Conservation (phyloP, 2,329 filamentous ascomycete species). For the Neofusicoccum kwambonambiense region DNA sequence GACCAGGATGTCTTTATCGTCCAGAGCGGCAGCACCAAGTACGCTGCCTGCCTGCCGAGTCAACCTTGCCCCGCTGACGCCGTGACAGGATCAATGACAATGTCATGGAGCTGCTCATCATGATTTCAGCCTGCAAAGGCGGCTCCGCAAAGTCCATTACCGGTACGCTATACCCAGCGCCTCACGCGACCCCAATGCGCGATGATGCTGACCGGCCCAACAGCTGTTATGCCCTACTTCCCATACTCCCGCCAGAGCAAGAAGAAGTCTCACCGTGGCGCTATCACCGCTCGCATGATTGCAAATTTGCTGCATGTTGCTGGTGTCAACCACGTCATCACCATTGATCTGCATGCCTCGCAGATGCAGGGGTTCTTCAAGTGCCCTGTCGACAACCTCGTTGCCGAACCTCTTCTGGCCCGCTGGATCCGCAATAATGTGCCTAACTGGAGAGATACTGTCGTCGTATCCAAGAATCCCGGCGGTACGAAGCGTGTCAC, state of each 20-base stretch:
- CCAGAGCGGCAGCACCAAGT: slow-evolving; percentile 87
- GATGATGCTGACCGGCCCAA: slow-evolving; percentile 19
- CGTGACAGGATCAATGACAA: slow-evolving; percentile 80
- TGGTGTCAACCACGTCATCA: slow-evolving; percentile 96
- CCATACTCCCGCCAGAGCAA: slow-evolving; percentile 99
- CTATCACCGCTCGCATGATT: slow-evolving; percentile 95
- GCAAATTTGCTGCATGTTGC: slow-evolving; percentile 92
- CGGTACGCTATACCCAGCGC: slow-evolving; percentile 56
- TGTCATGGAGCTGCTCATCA: slow-evolving; percentile 98
- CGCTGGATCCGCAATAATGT: slow-evolving; percentile 94
- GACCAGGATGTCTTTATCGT: slow-evolving; percentile 99
- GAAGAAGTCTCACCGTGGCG: slow-evolving; percentile 95
- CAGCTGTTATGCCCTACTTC: slow-evolving; percentile 89
- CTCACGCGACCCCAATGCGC: slow-evolving; percentile 13
- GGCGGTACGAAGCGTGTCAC: slow-evolving; percentile 97
- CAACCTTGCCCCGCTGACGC: slow-evolving; percentile 22
- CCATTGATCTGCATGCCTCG: slow-evolving; percentile 85
- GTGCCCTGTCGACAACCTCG: slow-evolving; percentile 94
- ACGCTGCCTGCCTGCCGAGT: slow-evolving; percentile 23
- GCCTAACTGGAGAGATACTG: slow-evolving; percentile 81
- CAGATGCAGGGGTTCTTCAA: slow-evolving; percentile 99
- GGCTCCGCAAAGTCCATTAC: slow-evolving; percentile 96
- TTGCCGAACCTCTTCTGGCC: slow-evolving; percentile 91
- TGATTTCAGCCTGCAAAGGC: slow-evolving; percentile 98
- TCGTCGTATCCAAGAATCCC: slow-evolving; percentile 97